A percentile compares a stretch with the other conserved stretches of the same genome.
Evolutionary conservation across 768 basidiomycete genomes (phyloP).

Genomic region (Psilocybe cyanescens): DNA sequence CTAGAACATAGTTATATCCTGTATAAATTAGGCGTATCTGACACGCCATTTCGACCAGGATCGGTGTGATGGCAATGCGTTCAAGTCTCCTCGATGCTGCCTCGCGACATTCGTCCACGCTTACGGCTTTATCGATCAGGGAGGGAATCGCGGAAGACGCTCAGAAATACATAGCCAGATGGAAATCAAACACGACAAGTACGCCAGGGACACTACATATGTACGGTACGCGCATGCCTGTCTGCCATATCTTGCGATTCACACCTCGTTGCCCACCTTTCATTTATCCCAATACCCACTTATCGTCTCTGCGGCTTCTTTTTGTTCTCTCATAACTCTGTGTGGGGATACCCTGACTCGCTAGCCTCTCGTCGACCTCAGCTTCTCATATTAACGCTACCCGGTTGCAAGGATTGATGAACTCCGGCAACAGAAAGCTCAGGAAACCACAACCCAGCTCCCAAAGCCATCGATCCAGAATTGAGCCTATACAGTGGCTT

Average conservation of each 20-base stretch:
- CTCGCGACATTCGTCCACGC: conserved; percentile 14
- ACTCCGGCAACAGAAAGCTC: conserved; percentile 27
- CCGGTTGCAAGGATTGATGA: conserved; percentile 20
- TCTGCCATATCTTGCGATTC: conserved; percentile 26
- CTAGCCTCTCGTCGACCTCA: conserved; percentile 5
- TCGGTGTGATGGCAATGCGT: conserved; percentile 6
- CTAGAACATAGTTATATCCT: too few relatives aligned
- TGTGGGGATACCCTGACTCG: not conserved
- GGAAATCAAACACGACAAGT: conserved; percentile 21
- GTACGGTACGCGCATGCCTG: conserved; percentile 28
- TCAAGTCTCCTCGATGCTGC: conserved; percentile 17
- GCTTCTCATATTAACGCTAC: conserved; percentile 10
- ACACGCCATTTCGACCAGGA: conserved; percentile 1
- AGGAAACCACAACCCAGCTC: conserved; percentile 20
- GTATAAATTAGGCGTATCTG: not conserved
- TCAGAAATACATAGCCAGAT: conserved; percentile 17
- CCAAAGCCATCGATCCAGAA: conserved; percentile 20
- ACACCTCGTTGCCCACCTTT: conserved; percentile 16
- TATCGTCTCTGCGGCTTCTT: conserved; percentile 13
- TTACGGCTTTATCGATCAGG: conserved; percentile 5
- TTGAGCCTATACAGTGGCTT: conserved; percentile 67
- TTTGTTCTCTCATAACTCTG: conserved; percentile 7
- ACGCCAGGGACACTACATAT: conserved; percentile 23
- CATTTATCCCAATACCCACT: conserved; percentile 11
- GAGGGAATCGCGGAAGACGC: conserved; percentile 16